These are phyloP conservation scores for Collybia mongolica DNA, from an alignment of 768 basidiomycete species.

Conservation along the genomic window DNA sequence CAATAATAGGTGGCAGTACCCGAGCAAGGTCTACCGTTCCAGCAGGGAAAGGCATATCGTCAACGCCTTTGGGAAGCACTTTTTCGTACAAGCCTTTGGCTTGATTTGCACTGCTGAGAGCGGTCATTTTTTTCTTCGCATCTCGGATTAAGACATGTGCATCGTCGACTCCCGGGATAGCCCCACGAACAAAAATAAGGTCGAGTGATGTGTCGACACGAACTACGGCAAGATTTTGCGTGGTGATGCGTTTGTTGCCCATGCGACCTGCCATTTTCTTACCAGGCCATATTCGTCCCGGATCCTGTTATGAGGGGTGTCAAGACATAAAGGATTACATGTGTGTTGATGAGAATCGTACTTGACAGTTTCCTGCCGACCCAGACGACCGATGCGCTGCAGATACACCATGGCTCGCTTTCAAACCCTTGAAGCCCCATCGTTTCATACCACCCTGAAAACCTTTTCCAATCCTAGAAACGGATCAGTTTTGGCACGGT, in stretches of 20 bases:
- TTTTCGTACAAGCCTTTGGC: constrained; percentile 73
- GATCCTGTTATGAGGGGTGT: constrained; percentile 59
- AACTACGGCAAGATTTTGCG: constrained; percentile 86
- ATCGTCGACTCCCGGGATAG: constrained; percentile 87
- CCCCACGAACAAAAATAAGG: constrained; percentile 89
- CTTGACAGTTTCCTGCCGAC: constrained; percentile 94
- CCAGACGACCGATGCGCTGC: constrained; percentile 91
- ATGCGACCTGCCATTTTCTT: constrained; percentile 98
- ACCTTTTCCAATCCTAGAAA: constrained; percentile 87
- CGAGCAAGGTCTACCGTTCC: constrained; percentile 78
- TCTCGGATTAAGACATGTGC: constrained; percentile 85
- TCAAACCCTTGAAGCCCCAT: constrained; percentile 88
- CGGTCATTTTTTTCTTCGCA: constrained; percentile 83
- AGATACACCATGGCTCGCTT: constrained; percentile 95
- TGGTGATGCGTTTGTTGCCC: constrained; percentile 79
- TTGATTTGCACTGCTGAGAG: constrained; percentile 60
- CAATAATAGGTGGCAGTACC: constrained; percentile 61
- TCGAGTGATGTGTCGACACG: constrained; percentile 86
- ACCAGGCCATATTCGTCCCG: constrained; percentile 93
- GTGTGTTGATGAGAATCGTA: constrained; percentile 27
- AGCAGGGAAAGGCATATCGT: constrained; percentile 88
- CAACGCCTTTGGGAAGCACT: constrained; percentile 79
- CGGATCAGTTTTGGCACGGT: background rate
- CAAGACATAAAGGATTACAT: background rate
- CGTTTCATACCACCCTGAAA: constrained; percentile 98